Evolutionary conservation across 345 rosid species (phyloP).

Genomic region (Dipteronia dyeriana): DNA sequence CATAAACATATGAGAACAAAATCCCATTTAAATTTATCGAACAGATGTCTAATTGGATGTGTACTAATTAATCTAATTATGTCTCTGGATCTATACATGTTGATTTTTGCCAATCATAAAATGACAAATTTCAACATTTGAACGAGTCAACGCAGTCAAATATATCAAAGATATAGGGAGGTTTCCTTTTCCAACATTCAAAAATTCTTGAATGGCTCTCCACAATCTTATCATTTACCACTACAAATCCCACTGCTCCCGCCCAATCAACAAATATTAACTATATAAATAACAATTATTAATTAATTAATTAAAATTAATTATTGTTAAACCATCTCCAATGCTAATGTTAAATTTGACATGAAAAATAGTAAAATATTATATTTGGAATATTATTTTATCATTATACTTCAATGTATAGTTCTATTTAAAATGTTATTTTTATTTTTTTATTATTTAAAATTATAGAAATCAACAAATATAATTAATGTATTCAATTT

Average conservation of each 20-base stretch:
- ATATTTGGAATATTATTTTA: too few relatives aligned
- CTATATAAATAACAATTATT: neutral
- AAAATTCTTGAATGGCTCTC: conserved; percentile 4
- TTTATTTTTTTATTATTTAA: too few relatives aligned
- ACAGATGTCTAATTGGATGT: conserved; percentile 7
- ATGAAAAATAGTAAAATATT: too few relatives aligned
- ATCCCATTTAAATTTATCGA: conserved; percentile 5
- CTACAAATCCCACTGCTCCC: conserved; percentile 45
- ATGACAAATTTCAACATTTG: neutral
- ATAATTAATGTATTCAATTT: too few relatives aligned
- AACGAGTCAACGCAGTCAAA: conserved; percentile 8
- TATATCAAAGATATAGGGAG: neutral
- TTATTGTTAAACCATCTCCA: too few relatives aligned
- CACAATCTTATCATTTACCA: conserved; percentile 1
- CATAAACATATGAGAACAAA: neutral
- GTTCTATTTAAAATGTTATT: too few relatives aligned
- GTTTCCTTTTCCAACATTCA: conserved; percentile 3
- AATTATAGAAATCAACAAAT: too few relatives aligned
- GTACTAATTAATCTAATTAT: neutral
- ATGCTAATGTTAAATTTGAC: too few relatives aligned
- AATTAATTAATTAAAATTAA: too few relatives aligned
- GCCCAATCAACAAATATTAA: neutral
- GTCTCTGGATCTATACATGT: neutral
- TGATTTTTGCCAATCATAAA: neutral
- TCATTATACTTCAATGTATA: too few relatives aligned